A percentile compares a stretch with the other conserved stretches of the same genome.
Conservation (phyloP, 148 eudicot species). For the Vaccinium vitisidaea region DNA sequence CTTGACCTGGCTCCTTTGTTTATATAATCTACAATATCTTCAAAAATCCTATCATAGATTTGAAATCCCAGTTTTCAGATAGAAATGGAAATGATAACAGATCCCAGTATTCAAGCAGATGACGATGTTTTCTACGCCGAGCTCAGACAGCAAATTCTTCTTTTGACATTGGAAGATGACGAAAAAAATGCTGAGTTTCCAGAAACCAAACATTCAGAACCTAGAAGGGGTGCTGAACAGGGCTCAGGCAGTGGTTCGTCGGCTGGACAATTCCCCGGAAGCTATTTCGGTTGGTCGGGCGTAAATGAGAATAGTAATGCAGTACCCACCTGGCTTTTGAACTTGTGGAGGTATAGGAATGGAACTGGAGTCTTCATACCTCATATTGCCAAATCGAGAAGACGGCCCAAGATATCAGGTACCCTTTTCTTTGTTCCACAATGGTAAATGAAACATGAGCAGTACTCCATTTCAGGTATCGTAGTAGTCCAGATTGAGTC, state of each 20-base stretch:
- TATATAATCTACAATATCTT: neutral
- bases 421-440: neutral
- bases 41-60: slow-evolving; percentile 7
- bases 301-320: slow-evolving; percentile 7
- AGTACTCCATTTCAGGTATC: neutral
- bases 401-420: slow-evolving; percentile 27
- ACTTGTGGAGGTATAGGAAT: slow-evolving; percentile 34
- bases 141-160: slow-evolving; percentile 35
- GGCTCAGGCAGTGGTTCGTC: neutral
- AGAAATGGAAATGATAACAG: neutral
- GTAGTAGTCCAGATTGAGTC: neutral
- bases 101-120: slow-evolving; percentile 6
- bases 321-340: slow-evolving; percentile 27
- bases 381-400: slow-evolving; percentile 18
- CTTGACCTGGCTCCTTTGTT: neutral
- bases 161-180: slow-evolving; percentile 37
- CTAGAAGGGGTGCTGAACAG: slow-evolving; percentile 6
- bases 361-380: slow-evolving; percentile 49
- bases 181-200: slow-evolving; percentile 3
- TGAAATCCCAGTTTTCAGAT: neutral
- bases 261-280: slow-evolving; percentile 5
- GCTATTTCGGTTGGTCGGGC: slow-evolving; percentile 26
- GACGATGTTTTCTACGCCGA: slow-evolving; percentile 38
- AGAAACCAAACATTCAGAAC: neutral
- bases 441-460: neutral